Evolutionary conservation across 2,329 filamentous ascomycete genomes (phyloP).

Genomic region (Xylariaceae sp.): DNA sequence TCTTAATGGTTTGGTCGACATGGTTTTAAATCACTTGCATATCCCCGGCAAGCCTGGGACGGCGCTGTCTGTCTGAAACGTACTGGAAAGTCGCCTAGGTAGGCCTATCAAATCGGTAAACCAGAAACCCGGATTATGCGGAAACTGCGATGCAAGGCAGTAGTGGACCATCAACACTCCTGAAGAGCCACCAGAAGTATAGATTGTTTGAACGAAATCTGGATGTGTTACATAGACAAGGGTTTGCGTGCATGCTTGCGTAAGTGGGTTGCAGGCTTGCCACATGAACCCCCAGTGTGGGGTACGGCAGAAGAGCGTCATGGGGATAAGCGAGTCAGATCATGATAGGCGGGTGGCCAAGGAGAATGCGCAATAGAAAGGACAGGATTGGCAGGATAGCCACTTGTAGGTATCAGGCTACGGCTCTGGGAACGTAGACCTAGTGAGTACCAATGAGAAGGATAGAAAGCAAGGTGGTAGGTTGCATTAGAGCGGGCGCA

Average conservation of each 20-base stretch:
- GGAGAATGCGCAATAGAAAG: not conserved
- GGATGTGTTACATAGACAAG: constrained; percentile 14
- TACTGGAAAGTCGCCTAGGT: no score
- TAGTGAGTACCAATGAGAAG: not conserved
- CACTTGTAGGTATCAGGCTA: not conserved
- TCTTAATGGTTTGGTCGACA: not conserved
- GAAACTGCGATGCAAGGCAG: constrained; percentile 13
- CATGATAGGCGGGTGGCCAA: not conserved
- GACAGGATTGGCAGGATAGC: not conserved
- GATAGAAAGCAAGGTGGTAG: not conserved
- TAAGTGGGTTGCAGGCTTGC: constrained; percentile 24
- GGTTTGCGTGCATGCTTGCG: constrained; percentile 15
- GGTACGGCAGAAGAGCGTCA: constrained; percentile 19
- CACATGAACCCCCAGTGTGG: constrained; percentile 27
- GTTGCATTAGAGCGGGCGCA: not conserved
- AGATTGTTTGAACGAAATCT: constrained; percentile 6
- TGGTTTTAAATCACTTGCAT: no score
- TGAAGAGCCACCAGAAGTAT: not conserved
- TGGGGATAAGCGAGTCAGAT: constrained; percentile 19
- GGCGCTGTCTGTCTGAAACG: no score
- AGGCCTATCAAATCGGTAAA: not conserved
- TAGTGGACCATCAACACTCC: constrained; percentile 1
- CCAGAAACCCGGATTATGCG: constrained; percentile 11
- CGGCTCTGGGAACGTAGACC: not conserved
- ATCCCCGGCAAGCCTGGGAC: no score